Percentiles rank a stretch among this genome's conserved stretches.
These are phyloP conservation scores for Neopestalotiopsis sp. DNA, from an alignment of 2,329 filamentous ascomycete genomes.

Conservation along the genomic window DNA sequence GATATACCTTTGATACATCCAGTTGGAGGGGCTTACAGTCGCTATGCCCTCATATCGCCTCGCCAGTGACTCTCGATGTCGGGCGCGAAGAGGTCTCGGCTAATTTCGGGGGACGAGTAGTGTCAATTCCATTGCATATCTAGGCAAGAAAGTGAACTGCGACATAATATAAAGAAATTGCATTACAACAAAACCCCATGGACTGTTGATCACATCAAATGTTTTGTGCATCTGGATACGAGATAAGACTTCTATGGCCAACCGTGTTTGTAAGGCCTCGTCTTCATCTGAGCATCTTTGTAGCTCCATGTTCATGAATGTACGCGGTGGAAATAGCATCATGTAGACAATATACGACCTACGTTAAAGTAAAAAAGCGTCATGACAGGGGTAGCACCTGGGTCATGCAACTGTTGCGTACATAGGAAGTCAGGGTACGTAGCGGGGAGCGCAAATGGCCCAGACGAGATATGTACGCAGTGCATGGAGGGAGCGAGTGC, in stretches of 20 bases:
- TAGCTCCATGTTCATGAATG: too few relatives aligned
- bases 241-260: background rate
- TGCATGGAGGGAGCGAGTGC: too few relatives aligned
- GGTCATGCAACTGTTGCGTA: too few relatives aligned
- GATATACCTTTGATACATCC: background rate
- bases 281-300: too few relatives aligned
- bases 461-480: too few relatives aligned
- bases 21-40: background rate
- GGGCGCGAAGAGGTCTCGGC: background rate
- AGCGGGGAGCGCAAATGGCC: too few relatives aligned
- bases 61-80: background rate
- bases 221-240: background rate
- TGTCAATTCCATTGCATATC: background rate
- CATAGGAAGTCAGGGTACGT: too few relatives aligned
- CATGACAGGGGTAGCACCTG: too few relatives aligned
- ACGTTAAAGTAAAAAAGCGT: too few relatives aligned
- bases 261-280: too few relatives aligned
- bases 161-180: background rate
- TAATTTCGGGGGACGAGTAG: background rate
- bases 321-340: too few relatives aligned
- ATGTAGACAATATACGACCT: too few relatives aligned
- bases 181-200: background rate
- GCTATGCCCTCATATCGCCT: background rate
- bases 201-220: background rate
- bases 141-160: background rate